These are phyloP conservation scores for Aethionema arabicum DNA, from an alignment of 345 rosid genomes.

Conservation along the genomic window DNA sequence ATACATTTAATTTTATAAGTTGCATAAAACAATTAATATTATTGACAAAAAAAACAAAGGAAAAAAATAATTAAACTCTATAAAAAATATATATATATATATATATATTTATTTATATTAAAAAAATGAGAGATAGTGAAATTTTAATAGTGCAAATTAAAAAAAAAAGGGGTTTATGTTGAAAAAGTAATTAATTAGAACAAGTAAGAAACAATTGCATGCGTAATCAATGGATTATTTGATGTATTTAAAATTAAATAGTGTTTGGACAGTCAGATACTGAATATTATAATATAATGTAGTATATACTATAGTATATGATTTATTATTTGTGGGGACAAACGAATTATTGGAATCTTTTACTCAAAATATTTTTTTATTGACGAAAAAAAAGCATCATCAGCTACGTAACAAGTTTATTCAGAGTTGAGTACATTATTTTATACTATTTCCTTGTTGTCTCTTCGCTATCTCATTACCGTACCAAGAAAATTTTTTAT, in stretches of 20 bases:
- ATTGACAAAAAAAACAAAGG: no score
- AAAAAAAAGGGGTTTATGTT: background rate
- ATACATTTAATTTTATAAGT: no score
- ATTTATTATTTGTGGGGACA: slow-evolving; percentile 7
- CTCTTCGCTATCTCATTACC: slow-evolving; percentile 27
- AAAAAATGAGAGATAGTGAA: no score
- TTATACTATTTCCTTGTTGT: slow-evolving; percentile 8
- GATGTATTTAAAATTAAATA: background rate
- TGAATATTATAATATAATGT: background rate
- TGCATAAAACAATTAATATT: no score
- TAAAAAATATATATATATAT: no score
- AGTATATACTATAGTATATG: no score
- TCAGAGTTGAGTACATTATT: slow-evolving; percentile 13
- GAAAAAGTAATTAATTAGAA: background rate
- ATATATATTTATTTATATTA: no score
- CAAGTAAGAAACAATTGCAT: slow-evolving; percentile 6
- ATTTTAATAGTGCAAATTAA: no score
- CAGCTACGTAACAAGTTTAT: slow-evolving; percentile 35
- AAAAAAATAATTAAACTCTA: no score
- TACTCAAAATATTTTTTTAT: slow-evolving; percentile 15
- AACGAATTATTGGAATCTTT: slow-evolving; percentile 32
- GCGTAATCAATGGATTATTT: slow-evolving; percentile 24
- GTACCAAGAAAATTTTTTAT: slow-evolving; percentile 8
- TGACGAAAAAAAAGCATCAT: slow-evolving; percentile 28
- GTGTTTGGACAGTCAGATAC: slow-evolving; percentile 4